Conservation (phyloP, 73 alveolate species). For the Tetrahymena borealis region DNA sequence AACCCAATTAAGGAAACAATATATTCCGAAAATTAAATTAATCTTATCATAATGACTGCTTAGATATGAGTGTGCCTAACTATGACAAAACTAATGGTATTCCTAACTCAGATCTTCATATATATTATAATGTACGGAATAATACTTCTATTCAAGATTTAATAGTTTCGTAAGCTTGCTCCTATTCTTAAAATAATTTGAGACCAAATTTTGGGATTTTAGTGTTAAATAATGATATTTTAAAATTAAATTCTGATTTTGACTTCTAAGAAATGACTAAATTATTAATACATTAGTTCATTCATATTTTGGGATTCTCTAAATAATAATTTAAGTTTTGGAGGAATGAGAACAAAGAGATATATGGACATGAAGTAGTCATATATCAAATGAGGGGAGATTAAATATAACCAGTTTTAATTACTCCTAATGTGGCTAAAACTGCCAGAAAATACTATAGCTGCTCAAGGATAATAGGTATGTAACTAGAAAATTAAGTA, state of each 20-base stretch:
- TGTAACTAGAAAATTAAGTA: not conserved
- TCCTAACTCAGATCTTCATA: not conserved
- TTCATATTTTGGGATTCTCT: no score
- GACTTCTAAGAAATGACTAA: no score
- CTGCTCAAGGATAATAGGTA: not conserved
- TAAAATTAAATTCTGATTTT: no score
- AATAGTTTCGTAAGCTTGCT: not conserved
- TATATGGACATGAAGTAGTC: no score
- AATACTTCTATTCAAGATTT: not conserved
- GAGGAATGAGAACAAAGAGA: not conserved
- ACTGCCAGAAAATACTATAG: not conserved
- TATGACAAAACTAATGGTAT: not conserved
- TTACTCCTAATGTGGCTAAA: not conserved
- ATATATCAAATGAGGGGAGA: not conserved
- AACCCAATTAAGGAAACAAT: no score
- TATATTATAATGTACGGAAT: not conserved
- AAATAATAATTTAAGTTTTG: no score
- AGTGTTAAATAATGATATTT: no score
- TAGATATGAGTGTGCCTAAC: no score
- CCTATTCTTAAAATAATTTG: not conserved
- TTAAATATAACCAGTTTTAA: not conserved
- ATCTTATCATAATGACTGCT: no score
- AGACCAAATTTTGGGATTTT: no score
- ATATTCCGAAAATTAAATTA: no score
- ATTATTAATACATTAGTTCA: no score